These are phyloP conservation scores for Ustilago crameri DNA, from an alignment of 1,284 basidiomycete genomes.

Conservation along the genomic window DNA sequence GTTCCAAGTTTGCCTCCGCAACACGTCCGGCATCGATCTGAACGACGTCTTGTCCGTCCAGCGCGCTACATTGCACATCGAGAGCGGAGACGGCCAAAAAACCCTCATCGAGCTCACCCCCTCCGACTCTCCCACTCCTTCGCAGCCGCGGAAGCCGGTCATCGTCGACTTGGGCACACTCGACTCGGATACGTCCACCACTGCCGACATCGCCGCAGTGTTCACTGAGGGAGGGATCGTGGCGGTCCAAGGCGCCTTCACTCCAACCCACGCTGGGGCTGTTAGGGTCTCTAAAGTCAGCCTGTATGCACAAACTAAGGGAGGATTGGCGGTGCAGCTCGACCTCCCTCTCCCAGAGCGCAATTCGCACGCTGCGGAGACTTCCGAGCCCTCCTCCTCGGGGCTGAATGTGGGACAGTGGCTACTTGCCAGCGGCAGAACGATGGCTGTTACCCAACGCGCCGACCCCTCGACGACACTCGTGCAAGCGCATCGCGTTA, in stretches of 20 bases:
- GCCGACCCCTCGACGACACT: neutral
- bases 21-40: slow-evolving; percentile 9
- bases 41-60: slow-evolving; percentile 5
- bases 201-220: slow-evolving; percentile 2
- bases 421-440: slow-evolving; percentile 12
- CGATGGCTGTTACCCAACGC: slow-evolving; percentile 11
- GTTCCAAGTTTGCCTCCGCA: slow-evolving; percentile 27
- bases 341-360: neutral
- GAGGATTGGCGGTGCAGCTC: neutral
- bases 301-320: neutral
- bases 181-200: neutral
- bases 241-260: slow-evolving; percentile 18
- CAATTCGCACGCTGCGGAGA: neutral
- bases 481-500: slow-evolving; percentile 13
- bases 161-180: slow-evolving; percentile 17
- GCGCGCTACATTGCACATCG: slow-evolving; percentile 6
- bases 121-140: neutral
- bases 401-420: slow-evolving; percentile 6
- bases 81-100: slow-evolving; percentile 4
- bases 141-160: neutral
- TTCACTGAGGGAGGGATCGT: neutral
- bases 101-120: slow-evolving; percentile 2
- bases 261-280: neutral
- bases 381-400: neutral
- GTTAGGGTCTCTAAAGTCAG: neutral